phyloP scores from a whole-genome alignment of 345 rosid genomes.

The Psidium guajava region DNA sequence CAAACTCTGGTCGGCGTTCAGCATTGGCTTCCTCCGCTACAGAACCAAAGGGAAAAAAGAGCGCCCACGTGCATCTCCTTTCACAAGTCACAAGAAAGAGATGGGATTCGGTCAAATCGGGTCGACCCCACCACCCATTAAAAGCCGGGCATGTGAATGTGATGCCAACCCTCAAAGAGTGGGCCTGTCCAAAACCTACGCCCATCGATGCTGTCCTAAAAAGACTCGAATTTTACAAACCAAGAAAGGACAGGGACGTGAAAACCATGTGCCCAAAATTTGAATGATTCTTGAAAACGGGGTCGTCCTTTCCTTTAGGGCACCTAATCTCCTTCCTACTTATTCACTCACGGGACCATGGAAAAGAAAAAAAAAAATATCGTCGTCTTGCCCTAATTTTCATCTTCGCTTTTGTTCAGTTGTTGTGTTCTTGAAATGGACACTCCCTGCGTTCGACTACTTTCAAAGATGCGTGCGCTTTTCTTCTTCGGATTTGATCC shows the following conservation, averaged over 20 bases:
- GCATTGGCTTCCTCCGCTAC: background rate
- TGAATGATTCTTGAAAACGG: background rate
- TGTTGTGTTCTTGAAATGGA: background rate
- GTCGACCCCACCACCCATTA: background rate
- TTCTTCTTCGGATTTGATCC: too few species aligned
- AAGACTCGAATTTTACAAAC: background rate
- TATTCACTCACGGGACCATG: background rate
- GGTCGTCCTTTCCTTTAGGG: background rate
- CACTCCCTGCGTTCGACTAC: background rate
- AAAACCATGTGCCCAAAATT: background rate
- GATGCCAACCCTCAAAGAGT: background rate
- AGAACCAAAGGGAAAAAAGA: background rate
- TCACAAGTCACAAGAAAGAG: background rate
- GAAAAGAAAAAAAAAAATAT: background rate
- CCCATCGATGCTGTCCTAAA: background rate
- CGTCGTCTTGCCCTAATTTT: background rate
- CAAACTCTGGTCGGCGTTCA: background rate
- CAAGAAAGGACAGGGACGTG: background rate
- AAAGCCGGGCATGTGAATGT: background rate
- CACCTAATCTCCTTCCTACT: background rate
- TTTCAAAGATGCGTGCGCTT: background rate
- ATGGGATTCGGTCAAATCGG: background rate
- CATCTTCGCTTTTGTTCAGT: too few species aligned
- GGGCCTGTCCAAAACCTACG: background rate
- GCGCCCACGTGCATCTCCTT: background rate